Base-by-base conservation (phyloP, 164 flowering plant species). In the Sextonia rubra region DNA sequence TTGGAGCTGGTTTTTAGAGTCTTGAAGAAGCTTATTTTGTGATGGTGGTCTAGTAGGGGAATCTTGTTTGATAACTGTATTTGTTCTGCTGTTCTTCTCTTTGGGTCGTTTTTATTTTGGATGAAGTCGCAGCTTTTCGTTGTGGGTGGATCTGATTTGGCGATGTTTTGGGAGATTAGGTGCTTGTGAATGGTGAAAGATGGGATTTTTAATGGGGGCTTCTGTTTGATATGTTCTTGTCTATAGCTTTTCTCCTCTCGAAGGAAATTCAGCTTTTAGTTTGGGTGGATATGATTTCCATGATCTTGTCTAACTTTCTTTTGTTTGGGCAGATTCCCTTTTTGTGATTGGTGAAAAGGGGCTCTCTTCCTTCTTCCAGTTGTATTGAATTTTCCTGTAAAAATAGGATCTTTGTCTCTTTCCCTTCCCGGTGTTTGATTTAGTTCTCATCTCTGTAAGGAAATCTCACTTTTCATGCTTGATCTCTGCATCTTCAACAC, bases 101-200 rank as follows among this genome's bases (percentile, higher is more conserved):
- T 30, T 18, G 63, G 56, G 30, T 29, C 22, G 44, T 74, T 29
- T 32, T 23, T 25, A 11, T 69, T 69, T 26, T 48, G 6, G 27
- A 60, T 47, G 44, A 49, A 56, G 22, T 55, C 18, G 64, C 37
- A 56, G 64, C 8, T 70, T 70, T 70, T 60, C 49, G 44, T 61
- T 12, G 64, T 25, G 27, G 70, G 52, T 52, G 29, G 58, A 14
- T 25, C 69, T 47, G 52, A 5, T 58, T 58, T 61, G 64, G 65
- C 1, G 23, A 23, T 58, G 15, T 62, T 23, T 62, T 14, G 26
- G 24, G 30, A 62, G 65, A 25, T n/a, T 23, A 23, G 23, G 4
- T 23, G 11, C 20, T 25, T 11, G 23, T 62, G 65, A 20, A 11
- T 7, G 26, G 61, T 58, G 61, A 58, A 23, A 58, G 8, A 58